phyloP scores from a whole-genome alignment of 2,329 filamentous ascomycete species.

The Furcasterigmium furcatum region DNA sequence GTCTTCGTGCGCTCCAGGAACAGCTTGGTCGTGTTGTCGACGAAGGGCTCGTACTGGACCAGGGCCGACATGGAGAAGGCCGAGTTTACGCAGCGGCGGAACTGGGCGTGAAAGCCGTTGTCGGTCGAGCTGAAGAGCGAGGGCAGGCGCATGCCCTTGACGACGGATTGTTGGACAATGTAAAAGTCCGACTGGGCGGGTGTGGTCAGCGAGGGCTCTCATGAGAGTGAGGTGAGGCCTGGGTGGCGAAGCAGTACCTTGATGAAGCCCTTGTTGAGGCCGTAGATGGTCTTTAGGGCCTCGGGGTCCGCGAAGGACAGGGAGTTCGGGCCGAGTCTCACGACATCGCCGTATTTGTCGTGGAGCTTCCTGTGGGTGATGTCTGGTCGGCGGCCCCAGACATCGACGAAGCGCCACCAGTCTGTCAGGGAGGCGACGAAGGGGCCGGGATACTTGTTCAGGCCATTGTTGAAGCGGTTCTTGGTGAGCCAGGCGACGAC shows the following conservation, averaged over 20 bases:
- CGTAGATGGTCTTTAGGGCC: constrained; percentile 74
- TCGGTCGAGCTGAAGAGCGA: constrained; percentile 76
- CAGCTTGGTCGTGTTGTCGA: constrained; percentile 69
- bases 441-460: constrained; percentile 72
- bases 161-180: constrained; percentile 70
- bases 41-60: constrained; percentile 76
- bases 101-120: constrained; percentile 71
- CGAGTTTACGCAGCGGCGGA: constrained; percentile 71
- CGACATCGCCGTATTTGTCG: constrained; percentile 67
- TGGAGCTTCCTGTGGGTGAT: constrained; percentile 67
- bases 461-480: constrained; percentile 51
- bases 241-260: constrained; percentile 62
- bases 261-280: constrained; percentile 74
- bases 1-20: constrained; percentile 63
- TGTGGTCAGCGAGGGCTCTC: background rate
- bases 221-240: background rate
- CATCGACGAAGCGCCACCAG: constrained; percentile 73
- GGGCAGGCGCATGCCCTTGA: constrained; percentile 63
- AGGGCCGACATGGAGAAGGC: constrained; percentile 77
- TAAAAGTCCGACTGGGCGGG: constrained; percentile 69
- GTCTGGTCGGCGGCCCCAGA: constrained; percentile 62
- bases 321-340: constrained; percentile 70
- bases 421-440: constrained; percentile 61
- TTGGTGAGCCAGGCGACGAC: constrained; percentile 37
- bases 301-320: constrained; percentile 72